Conservation (phyloP, 192 early-diverging fungal species). For the Coemansia sp. region DNA sequence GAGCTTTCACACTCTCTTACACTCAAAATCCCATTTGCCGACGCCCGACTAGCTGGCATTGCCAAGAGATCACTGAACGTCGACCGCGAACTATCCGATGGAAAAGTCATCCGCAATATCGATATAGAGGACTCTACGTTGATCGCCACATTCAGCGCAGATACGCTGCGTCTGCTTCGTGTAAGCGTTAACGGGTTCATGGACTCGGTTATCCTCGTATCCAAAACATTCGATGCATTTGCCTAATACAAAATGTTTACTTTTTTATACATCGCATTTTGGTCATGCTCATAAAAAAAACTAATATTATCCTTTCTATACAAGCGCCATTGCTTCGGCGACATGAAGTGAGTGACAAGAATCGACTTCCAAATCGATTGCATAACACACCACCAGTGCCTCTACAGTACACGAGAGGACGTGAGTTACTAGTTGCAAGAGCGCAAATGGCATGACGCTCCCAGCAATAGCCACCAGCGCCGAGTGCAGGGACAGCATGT, state of each 20-base stretch:
- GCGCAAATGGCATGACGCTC: constrained; percentile 42
- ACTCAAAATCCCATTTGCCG: constrained; percentile 32
- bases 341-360: constrained; percentile 53
- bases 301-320: background rate
- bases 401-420: constrained; percentile 50
- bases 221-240: constrained; percentile 46
- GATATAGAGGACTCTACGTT: constrained; percentile 3
- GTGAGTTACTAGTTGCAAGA: constrained; percentile 50
- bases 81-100: constrained; percentile 39
- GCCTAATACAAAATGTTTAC: background rate
- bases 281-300: background rate
- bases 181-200: constrained; percentile 54
- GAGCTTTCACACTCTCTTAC: constrained; percentile 30
- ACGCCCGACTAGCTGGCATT: constrained; percentile 24
- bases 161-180: constrained; percentile 34
- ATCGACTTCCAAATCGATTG: constrained; percentile 46
- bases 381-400: constrained; percentile 52
- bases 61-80: constrained; percentile 32
- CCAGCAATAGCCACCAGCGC: constrained; percentile 36
- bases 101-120: constrained; percentile 26
- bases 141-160: constrained; percentile 24
- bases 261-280: background rate
- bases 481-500: constrained; percentile 24
- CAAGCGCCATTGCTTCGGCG: constrained; percentile 37
- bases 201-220: constrained; percentile 52